Evolutionary conservation across 2,329 filamentous ascomycete genomes (phyloP).

Genomic region (Clonostachys sp.): DNA sequence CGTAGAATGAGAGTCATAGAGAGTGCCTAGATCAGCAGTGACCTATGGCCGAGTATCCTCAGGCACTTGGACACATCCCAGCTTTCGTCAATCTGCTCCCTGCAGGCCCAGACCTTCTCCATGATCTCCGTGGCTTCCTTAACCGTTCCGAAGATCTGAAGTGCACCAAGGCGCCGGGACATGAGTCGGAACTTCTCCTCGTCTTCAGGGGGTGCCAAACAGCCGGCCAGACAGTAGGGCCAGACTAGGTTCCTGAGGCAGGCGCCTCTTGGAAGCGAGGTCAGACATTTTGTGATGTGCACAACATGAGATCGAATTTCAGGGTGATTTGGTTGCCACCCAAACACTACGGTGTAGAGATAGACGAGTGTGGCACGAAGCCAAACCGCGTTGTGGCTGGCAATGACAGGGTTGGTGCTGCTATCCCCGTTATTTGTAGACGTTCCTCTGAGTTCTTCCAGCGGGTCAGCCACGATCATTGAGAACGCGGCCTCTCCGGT

Average conservation of each 20-base stretch:
- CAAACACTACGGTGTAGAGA: slow-evolving; percentile 40
- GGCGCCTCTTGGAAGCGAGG: slow-evolving; percentile 17
- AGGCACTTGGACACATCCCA: slow-evolving; percentile 40
- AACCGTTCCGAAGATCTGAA: slow-evolving; percentile 39
- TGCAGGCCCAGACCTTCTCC: slow-evolving; percentile 38
- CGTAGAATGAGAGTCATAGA: not conserved
- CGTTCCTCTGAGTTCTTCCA: slow-evolving; percentile 10
- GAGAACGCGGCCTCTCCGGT: slow-evolving; percentile 8
- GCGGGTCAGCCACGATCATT: slow-evolving; percentile 10
- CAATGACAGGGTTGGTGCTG: slow-evolving; percentile 5
- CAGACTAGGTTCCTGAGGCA: slow-evolving; percentile 29
- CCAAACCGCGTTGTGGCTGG: slow-evolving; percentile 34
- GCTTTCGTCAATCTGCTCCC: slow-evolving; percentile 30
- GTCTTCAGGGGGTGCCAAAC: slow-evolving; percentile 28
- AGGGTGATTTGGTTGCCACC: slow-evolving; percentile 41
- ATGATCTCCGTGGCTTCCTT: slow-evolving; percentile 36
- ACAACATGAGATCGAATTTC: slow-evolving; percentile 30
- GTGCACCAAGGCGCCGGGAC: slow-evolving; percentile 30
- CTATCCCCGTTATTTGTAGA: no score
- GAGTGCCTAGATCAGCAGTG: slow-evolving; percentile 19
- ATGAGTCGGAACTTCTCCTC: slow-evolving; percentile 36
- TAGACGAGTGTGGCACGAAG: slow-evolving; percentile 41
- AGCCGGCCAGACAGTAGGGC: slow-evolving; percentile 36
- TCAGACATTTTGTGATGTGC: slow-evolving; percentile 25
- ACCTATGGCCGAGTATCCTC: slow-evolving; percentile 29